A percentile compares a stretch with the other conserved stretches of the same genome.
These are phyloP conservation scores for Arthromyces matolae DNA, from an alignment of 768 basidiomycete genomes.

Conservation along the genomic window DNA sequence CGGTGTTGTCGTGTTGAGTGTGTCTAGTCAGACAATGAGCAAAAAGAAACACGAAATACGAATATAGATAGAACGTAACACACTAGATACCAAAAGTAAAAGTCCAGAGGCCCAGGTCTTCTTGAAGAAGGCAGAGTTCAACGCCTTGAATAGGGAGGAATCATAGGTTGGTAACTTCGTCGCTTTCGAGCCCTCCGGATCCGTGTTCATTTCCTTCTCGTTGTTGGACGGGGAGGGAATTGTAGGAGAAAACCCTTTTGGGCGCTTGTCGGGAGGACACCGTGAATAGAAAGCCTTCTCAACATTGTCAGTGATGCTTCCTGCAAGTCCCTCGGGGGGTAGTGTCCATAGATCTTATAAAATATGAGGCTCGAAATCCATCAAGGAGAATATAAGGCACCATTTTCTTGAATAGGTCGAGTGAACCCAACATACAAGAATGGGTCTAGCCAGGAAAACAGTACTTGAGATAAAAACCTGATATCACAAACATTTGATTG, in stretches of 20 bases:
- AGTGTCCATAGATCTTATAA: conserved; percentile 45
- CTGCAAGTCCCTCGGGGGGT: conserved; percentile 30
- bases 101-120: conserved; percentile 46
- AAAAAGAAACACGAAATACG: conserved; percentile 2
- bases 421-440: conserved; percentile 47
- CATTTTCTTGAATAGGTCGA: conserved; percentile 47
- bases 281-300: conserved; percentile 41
- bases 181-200: neutral
- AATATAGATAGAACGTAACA: conserved; percentile 6
- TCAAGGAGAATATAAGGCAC: conserved; percentile 20
- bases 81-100: conserved; percentile 44
- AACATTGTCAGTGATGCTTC: conserved; percentile 32
- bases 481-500: neutral
- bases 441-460: conserved; percentile 46
- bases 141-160: conserved; percentile 45
- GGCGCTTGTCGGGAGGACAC: conserved; percentile 39
- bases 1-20: conserved; percentile 50
- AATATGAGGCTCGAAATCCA: neutral
- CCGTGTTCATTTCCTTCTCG: neutral
- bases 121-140: conserved; percentile 42
- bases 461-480: conserved; percentile 34
- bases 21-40: conserved; percentile 27
- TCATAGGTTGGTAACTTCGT: conserved; percentile 30
- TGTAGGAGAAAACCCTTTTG: conserved; percentile 14
- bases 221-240: too few relatives aligned